Conservation (phyloP, 495 filamentous ascomycete species). For the Trichoderma virens region DNA sequence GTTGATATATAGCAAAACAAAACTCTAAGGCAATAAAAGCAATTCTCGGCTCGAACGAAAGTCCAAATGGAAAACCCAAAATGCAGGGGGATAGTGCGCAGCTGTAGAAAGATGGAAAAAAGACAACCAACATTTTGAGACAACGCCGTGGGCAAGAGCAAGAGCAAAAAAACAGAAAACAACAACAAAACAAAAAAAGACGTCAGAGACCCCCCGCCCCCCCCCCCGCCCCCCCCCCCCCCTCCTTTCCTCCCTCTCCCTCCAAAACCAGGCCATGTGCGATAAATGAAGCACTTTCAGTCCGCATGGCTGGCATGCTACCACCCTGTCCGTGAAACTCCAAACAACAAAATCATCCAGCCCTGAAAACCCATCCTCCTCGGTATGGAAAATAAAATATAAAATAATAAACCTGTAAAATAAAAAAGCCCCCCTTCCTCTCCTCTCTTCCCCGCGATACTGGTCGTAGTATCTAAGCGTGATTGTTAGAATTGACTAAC, state of each 20-base stretch:
- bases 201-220: not conserved
- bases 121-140: not conserved
- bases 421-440: not conserved
- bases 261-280: not conserved
- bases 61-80: not conserved
- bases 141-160: not conserved
- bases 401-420: not conserved
- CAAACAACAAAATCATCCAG: not conserved
- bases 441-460: no score
- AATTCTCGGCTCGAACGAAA: not conserved
- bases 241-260: not conserved
- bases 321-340: not conserved
- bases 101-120: not conserved
- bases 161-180: not conserved
- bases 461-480: not conserved
- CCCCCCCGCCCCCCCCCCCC: not conserved
- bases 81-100: not conserved
- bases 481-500: not conserved
- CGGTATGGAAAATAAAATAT: not conserved
- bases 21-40: not conserved
- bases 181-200: not conserved
- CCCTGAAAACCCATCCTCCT: not conserved
- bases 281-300: conserved; percentile 9
- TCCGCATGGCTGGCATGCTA: not conserved
- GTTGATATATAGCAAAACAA: not conserved